Base-by-base conservation (phyloP, 768 basidiomycete species). In the Termitomyces sp. region DNA sequence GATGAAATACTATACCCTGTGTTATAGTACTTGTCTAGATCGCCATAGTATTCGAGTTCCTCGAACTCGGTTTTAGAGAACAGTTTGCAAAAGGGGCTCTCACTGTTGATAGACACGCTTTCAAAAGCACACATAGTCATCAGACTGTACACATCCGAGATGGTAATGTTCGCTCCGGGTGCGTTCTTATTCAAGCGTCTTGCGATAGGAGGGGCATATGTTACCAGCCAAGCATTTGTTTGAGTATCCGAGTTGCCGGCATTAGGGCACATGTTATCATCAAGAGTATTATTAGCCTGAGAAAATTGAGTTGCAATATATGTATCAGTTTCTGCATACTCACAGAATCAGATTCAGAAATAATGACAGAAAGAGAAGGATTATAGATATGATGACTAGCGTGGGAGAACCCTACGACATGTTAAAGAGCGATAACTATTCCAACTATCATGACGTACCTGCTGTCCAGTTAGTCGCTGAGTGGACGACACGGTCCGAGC, bases 81-180 rank as follows among this genome's bases (percentile, higher is more conserved):
- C n/a, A 94, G 66, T 5, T 68, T 69, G 68, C 94, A 96, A 71
- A 90, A 93, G 0, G 80, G 81, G 60, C 87, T 88, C 54, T 72
- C 62, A 28, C 60, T 63, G 51, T 75, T 76, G 49, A 69, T 75
- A n/a, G 75, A 81, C 55, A 82, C 76, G n/a, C 82, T 88, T 63
- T 93, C 88, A 65, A 94, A 92, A 0, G 90, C 79, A 66, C 94
- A 95, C 45, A 94, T 73, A 2, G 84, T 79, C 69, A 92, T 83
- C 34, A 94, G 74, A 56, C 73, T 77, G 51, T 76, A 73, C 2
- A 84, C 72, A 61, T 95, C 88, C 5, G 60, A 55, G 13, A 78
- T 63, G 0, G 72, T 75, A 26, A 96, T 71, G 28, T 81, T 74
- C 2, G 86, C 85, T 28, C 85, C 87, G 2, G 84, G 83, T 0